Percentiles rank a stretch among this genome's conserved stretches.
These are phyloP conservation scores for Kandelia obovata DNA, from an alignment of 345 rosid species.

Conservation along the genomic window DNA sequence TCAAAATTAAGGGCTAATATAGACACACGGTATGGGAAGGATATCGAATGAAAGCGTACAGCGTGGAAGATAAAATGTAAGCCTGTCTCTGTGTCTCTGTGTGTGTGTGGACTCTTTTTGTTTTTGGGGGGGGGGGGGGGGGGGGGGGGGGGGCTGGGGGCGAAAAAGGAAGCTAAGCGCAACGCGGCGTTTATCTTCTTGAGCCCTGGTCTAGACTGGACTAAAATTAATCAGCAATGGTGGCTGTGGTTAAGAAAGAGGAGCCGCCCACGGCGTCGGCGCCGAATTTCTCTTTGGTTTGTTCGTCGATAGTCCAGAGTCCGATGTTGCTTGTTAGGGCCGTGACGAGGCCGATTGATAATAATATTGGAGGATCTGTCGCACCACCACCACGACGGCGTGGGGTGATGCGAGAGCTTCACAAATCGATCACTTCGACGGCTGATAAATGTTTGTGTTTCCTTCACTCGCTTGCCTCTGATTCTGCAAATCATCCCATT, in stretches of 20 bases:
- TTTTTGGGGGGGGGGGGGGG: too few relatives aligned
- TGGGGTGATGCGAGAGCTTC: slow-evolving; percentile 32
- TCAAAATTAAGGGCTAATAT: too few relatives aligned
- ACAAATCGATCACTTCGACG: slow-evolving; percentile 39
- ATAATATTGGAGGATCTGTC: slow-evolving; percentile 8
- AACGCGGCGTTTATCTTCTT: too few relatives aligned
- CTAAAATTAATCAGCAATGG: slow-evolving; percentile 10
- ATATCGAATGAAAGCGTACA: neutral
- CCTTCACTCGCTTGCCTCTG: slow-evolving; percentile 41
- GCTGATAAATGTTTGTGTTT: slow-evolving; percentile 37
- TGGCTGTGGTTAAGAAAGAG: slow-evolving; percentile 25
- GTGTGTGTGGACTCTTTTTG: too few relatives aligned
- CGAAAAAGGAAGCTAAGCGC: too few relatives aligned
- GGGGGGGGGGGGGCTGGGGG: too few relatives aligned
- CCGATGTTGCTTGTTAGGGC: slow-evolving; percentile 28
- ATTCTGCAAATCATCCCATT: slow-evolving; percentile 34
- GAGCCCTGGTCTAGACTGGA: too few relatives aligned
- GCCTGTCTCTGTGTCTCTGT: too few relatives aligned
- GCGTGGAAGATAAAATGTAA: neutral
- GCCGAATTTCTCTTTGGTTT: slow-evolving; percentile 29
- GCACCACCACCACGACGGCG: slow-evolving; percentile 22
- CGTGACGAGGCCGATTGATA: slow-evolving; percentile 15
- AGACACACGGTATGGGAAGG: too few relatives aligned
- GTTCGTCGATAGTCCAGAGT: slow-evolving; percentile 44
- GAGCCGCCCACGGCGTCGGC: slow-evolving; percentile 9